These are phyloP conservation scores for Huntiella savannae DNA, from an alignment of 2,329 filamentous ascomycete genomes.

Conservation along the genomic window DNA sequence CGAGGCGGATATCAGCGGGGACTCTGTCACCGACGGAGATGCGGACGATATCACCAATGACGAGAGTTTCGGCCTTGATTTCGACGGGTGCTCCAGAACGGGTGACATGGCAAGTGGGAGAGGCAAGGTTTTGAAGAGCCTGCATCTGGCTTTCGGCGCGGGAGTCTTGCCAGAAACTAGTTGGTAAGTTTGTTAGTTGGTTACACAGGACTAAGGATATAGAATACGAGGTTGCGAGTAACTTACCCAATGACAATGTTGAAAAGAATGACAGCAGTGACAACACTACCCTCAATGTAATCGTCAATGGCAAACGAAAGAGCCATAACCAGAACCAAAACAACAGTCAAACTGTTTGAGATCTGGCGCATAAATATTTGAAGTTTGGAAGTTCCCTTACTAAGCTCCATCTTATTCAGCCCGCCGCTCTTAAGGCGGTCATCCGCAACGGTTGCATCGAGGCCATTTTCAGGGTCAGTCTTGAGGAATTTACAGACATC, in stretches of 20 bases:
- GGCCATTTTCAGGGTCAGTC: slow-evolving; percentile 35
- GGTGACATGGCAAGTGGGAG: slow-evolving; percentile 39
- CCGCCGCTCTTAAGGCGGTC: slow-evolving; percentile 47
- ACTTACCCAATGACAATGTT: slow-evolving; percentile 47
- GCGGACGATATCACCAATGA: slow-evolving; percentile 45
- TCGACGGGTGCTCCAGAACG: slow-evolving; percentile 31
- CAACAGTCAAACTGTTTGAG: slow-evolving; percentile 57
- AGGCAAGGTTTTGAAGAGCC: slow-evolving; percentile 37
- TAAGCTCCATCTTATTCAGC: slow-evolving; percentile 51
- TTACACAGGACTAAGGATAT: neutral
- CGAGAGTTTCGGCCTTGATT: slow-evolving; percentile 36
- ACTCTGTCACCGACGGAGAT: slow-evolving; percentile 48
- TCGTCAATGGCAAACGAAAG: slow-evolving; percentile 46
- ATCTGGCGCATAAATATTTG: slow-evolving; percentile 60
- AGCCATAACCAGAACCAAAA: slow-evolving; percentile 57
- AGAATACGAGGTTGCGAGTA: neutral
- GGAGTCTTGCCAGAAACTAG: slow-evolving; percentile 29
- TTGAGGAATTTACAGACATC: slow-evolving; percentile 20
- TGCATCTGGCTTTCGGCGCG: slow-evolving; percentile 43
- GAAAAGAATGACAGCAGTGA: slow-evolving; percentile 44
- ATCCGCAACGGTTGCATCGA: slow-evolving; percentile 42
- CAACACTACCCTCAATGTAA: slow-evolving; percentile 43
- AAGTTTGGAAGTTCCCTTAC: slow-evolving; percentile 53
- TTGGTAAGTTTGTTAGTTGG: neutral
- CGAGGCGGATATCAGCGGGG: slow-evolving; percentile 46